Conservation (phyloP, 2,329 filamentous ascomycete species). For the Fusarium floridanum region DNA sequence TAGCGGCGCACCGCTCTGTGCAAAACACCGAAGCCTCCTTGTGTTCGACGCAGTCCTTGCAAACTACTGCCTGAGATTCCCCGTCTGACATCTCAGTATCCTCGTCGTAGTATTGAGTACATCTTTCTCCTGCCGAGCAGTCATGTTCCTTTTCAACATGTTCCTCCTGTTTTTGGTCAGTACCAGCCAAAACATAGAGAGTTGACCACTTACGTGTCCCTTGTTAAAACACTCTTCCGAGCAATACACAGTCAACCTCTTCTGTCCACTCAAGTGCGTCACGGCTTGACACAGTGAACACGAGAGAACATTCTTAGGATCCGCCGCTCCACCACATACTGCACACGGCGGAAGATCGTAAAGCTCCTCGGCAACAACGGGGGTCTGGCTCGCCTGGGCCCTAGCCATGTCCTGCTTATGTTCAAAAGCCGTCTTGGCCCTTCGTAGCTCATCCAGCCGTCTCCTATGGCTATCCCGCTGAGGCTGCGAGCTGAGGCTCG, state of each 20-base stretch:
- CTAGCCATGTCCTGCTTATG: conserved; percentile 57
- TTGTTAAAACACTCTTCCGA: conserved; percentile 57
- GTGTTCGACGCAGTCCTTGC: conserved; percentile 57
- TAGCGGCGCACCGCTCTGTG: conserved; percentile 56
- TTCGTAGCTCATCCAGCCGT: conserved; percentile 61
- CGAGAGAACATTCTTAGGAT: conserved; percentile 54
- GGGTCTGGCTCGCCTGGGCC: conserved; percentile 47
- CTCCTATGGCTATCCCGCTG: conserved; percentile 55
- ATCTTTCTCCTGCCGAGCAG: conserved; percentile 57
- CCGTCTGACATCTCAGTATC: conserved; percentile 56
- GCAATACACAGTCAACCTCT: conserved; percentile 59
- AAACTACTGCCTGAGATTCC: conserved; percentile 51
- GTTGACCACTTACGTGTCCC: conserved; percentile 55
- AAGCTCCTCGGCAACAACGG: conserved; percentile 49
- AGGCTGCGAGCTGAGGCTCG: conserved; percentile 47
- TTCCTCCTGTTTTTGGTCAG: conserved; percentile 52
- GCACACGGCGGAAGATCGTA: conserved; percentile 56
- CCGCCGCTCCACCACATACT: conserved; percentile 53
- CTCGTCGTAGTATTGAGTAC: conserved; percentile 55
- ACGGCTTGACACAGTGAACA: conserved; percentile 62
- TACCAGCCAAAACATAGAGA: not conserved
- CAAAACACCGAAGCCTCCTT: conserved; percentile 56
- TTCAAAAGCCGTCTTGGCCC: conserved; percentile 64
- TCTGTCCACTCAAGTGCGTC: conserved; percentile 52
- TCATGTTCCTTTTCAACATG: conserved; percentile 56